These are phyloP conservation scores for Coemansia interrupta DNA, from an alignment of 192 early-diverging fungal genomes.

Conservation along the genomic window DNA sequence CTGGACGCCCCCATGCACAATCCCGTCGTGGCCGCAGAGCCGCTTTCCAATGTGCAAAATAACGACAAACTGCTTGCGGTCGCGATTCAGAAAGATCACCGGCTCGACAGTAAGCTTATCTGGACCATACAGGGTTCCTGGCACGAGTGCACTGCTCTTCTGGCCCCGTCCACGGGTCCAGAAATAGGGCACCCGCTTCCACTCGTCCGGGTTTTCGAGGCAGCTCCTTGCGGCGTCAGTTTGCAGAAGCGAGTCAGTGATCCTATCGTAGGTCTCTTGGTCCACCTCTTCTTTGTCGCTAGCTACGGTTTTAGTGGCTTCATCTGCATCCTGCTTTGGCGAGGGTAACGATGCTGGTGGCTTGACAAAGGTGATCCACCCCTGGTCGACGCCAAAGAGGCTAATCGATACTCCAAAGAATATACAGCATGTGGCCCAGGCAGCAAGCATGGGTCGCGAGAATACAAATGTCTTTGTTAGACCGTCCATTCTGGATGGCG, in stretches of 20 bases:
- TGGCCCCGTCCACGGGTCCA: constrained; percentile 18
- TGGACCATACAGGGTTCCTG: constrained; percentile 25
- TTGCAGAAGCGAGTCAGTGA: constrained; percentile 21
- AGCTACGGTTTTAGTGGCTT: background rate
- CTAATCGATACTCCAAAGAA: constrained; percentile 34
- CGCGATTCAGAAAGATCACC: constrained; percentile 39
- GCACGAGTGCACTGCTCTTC: constrained; percentile 17
- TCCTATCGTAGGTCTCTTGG: constrained; percentile 1
- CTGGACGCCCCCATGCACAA: constrained; percentile 75
- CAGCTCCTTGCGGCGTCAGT: constrained; percentile 35
- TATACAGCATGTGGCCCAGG: constrained; percentile 50
- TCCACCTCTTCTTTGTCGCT: background rate
- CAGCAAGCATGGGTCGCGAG: constrained; percentile 41
- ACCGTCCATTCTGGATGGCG: background rate
- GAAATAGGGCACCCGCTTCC: constrained; percentile 51
- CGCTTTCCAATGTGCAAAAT: constrained; percentile 66
- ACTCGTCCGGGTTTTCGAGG: constrained; percentile 31
- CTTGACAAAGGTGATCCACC: constrained; percentile 34
- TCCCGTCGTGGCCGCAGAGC: constrained; percentile 73
- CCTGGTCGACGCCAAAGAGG: constrained; percentile 36
- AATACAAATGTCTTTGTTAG: constrained; percentile 22
- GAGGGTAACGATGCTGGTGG: background rate
- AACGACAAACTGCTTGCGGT: constrained; percentile 49
- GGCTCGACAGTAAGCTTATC: constrained; percentile 43
- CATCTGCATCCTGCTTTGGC: background rate